Evolutionary conservation across 768 basidiomycete species (phyloP).

Genomic region (Epithele typhae): DNA sequence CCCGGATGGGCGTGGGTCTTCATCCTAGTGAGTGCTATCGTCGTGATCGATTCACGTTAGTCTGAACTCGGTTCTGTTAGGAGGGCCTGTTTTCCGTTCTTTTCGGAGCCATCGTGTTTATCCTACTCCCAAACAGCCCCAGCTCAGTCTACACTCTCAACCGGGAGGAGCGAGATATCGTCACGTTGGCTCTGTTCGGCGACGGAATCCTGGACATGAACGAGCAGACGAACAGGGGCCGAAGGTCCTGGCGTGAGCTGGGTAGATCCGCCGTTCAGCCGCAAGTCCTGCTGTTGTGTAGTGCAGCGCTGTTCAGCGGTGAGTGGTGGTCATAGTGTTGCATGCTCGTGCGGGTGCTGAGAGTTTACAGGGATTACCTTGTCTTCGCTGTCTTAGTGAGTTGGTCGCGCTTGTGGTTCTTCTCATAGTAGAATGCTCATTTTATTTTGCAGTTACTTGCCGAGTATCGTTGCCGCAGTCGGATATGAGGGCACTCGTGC

Average conservation of each 20-base stretch:
- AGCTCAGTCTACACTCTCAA: no score
- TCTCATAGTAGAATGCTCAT: no score
- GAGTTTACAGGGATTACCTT: constrained; percentile 12
- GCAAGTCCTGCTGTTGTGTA: constrained; percentile 49
- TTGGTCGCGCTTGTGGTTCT: neutral
- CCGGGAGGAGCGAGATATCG: no score
- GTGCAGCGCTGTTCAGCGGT: constrained; percentile 52
- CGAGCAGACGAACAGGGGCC: no score
- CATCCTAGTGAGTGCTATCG: constrained; percentile 37
- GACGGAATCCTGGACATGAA: no score
- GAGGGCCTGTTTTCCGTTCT: constrained; percentile 63
- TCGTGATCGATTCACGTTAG: neutral
- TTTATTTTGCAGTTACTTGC: constrained; percentile 23
- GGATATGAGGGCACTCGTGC: constrained; percentile 25
- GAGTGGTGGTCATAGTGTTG: constrained; percentile 31
- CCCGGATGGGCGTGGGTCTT: constrained; percentile 70
- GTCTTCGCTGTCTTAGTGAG: constrained; percentile 24
- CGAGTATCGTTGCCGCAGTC: constrained; percentile 24
- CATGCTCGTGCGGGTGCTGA: neutral
- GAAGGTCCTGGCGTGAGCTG: constrained; percentile 49
- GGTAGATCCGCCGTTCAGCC: constrained; percentile 49
- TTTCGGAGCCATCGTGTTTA: constrained; percentile 49
- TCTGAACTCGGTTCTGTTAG: no score
- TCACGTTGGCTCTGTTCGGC: no score
- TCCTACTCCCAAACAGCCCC: constrained; percentile 38